Evolutionary conservation across 768 basidiomycete species (phyloP).

Genomic region (Pisolithus orientalis): DNA sequence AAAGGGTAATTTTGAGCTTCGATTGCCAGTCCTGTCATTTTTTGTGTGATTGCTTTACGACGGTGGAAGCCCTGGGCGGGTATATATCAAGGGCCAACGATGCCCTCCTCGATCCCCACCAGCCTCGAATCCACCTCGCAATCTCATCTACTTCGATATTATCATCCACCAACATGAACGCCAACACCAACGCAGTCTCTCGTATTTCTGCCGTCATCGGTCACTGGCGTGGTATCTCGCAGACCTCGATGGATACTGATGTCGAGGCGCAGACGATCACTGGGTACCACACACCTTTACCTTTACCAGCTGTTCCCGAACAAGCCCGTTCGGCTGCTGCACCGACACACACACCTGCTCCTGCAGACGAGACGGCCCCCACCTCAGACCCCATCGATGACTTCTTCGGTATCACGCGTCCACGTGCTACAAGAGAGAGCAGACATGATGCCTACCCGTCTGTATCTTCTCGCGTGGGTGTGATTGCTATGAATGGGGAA

Average conservation of each 20-base stretch:
- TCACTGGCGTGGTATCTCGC: conserved; percentile 5
- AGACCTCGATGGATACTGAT: conserved; percentile 3
- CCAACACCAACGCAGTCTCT: background rate
- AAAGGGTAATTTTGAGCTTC: too few relatives aligned
- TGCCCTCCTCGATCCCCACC: background rate
- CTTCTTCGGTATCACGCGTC: conserved; percentile 23
- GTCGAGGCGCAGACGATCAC: conserved; percentile 13
- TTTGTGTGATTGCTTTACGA: conserved; percentile 5
- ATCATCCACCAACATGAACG: conserved; percentile 3
- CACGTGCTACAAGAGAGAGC: conserved; percentile 23
- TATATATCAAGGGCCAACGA: conserved; percentile 6
- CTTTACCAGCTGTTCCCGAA: conserved; percentile 5
- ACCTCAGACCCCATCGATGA: conserved; percentile 15
- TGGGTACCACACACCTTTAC: conserved; percentile 2
- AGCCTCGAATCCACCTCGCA: background rate
- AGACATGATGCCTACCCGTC: conserved; percentile 23
- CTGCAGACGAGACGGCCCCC: background rate
- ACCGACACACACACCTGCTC: conserved; percentile 5
- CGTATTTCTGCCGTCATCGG: conserved; percentile 9
- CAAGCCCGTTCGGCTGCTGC: conserved; percentile 1
- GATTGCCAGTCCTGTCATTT: background rate
- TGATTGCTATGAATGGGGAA: conserved; percentile 13
- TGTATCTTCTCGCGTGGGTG: background rate
- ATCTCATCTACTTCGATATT: background rate
- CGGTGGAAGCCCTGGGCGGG: background rate